These are phyloP conservation scores for Reutealis trisperma DNA, from an alignment of 345 rosid genomes.

Conservation along the genomic window DNA sequence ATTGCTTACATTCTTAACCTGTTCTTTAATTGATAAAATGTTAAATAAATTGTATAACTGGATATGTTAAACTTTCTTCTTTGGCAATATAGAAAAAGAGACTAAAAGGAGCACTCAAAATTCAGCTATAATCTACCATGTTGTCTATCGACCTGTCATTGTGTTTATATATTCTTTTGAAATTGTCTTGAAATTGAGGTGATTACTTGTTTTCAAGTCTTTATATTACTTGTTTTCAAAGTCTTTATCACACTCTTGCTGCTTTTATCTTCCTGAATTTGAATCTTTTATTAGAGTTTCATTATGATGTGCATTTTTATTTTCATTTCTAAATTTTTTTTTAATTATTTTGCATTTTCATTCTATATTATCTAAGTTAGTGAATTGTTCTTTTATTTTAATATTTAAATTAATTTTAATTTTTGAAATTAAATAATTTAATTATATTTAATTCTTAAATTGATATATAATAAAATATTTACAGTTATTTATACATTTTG, in stretches of 20 bases:
- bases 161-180: neutral
- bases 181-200: neutral
- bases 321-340: too few relatives aligned
- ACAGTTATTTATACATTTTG: too few relatives aligned
- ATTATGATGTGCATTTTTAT: too few relatives aligned
- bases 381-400: too few relatives aligned
- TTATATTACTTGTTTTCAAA: neutral
- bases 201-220: neutral
- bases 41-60: constrained; percentile 17
- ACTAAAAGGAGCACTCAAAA: constrained; percentile 13
- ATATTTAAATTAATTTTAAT: too few relatives aligned
- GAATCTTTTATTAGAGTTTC: neutral
- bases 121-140: neutral
- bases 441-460: too few relatives aligned
- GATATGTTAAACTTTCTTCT: constrained; percentile 8
- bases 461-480: too few relatives aligned
- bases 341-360: too few relatives aligned
- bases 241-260: neutral
- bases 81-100: constrained; percentile 11
- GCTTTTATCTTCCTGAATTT: neutral
- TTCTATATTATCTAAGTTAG: too few relatives aligned
- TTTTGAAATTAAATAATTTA: too few relatives aligned
- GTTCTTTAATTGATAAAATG: constrained; percentile 25
- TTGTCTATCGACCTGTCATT: constrained; percentile 9
- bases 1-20: constrained; percentile 26